Evolutionary conservation across 1,284 basidiomycete species (phyloP).

Genomic region (Pholiota adiposa): DNA sequence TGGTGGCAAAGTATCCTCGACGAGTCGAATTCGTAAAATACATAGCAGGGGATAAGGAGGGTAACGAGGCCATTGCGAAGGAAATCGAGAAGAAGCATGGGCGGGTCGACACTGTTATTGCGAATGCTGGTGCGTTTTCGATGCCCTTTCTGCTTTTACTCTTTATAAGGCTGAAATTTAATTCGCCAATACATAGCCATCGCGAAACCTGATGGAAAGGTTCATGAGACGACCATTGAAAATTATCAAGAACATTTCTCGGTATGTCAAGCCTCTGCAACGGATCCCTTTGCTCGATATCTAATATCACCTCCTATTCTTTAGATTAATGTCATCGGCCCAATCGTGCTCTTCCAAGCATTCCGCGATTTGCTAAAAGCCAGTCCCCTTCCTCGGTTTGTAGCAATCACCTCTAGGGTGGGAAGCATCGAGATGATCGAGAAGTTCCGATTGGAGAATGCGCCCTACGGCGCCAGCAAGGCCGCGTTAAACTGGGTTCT

Average conservation of each 20-base stretch:
- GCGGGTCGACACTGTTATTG: background rate
- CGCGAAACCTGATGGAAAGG: background rate
- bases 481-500: slow-evolving; percentile 2
- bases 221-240: background rate
- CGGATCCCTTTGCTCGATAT: no score
- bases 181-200: no score
- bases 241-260: no score
- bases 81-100: no score
- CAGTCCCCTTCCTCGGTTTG: no score
- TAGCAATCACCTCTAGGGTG: background rate
- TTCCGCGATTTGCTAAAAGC: no score
- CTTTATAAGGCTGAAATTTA: no score
- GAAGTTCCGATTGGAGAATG: background rate
- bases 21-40: background rate
- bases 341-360: no score
- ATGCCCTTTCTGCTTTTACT: no score
- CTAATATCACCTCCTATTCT: no score
- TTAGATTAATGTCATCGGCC: no score
- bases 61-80: background rate
- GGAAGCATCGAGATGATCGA: background rate
- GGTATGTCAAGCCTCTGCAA: no score
- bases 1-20: background rate
- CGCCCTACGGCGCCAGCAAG: slow-evolving; percentile 5
- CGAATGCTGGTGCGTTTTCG: background rate
- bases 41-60: background rate